phyloP scores from a whole-genome alignment of 1,284 basidiomycete species.

The Cutaneotrichosporon cyanovorans region DNA sequence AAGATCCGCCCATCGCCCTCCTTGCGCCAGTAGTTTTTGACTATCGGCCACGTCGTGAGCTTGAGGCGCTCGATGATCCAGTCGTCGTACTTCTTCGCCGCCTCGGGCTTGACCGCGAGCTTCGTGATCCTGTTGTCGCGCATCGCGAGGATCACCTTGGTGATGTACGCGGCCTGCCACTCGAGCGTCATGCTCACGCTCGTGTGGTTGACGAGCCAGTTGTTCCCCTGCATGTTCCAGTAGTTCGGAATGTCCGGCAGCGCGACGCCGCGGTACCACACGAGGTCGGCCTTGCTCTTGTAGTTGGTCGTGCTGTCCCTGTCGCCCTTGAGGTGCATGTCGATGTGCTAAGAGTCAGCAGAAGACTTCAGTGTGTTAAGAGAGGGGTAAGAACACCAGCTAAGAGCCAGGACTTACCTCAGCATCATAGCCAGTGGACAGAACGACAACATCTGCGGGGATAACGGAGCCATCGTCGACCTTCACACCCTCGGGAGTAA shows the following conservation, averaged over 20 bases:
- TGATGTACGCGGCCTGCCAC: conserved; percentile 16
- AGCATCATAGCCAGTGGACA: conserved; percentile 17
- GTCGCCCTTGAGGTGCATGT: conserved; percentile 12
- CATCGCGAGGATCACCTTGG: conserved; percentile 12
- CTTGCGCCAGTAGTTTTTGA: conserved; percentile 19
- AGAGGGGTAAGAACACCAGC: no score
- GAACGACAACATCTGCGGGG: conserved; percentile 15
- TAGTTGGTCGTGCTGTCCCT: conserved; percentile 15
- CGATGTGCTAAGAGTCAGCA: conserved; percentile 7
- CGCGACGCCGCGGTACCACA: conserved; percentile 14
- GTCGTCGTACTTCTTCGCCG: conserved; percentile 13
- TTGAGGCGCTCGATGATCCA: conserved; percentile 11
- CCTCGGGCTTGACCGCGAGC: conserved; percentile 15
- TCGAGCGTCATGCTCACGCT: conserved; percentile 14
- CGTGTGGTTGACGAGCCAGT: conserved; percentile 22
- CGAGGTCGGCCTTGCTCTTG: conserved; percentile 8
- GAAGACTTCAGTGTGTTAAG: background rate
- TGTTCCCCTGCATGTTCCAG: conserved; percentile 28
- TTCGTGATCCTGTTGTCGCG: conserved; percentile 12
- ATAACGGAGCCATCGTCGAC: conserved; percentile 14
- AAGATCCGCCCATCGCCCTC: conserved; percentile 16
- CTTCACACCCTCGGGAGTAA: conserved; percentile 7
- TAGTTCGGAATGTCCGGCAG: conserved; percentile 25
- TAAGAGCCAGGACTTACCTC: conserved; percentile 7
- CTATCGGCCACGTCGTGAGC: conserved; percentile 12